Percentiles rank a stretch among this genome's conserved stretches.
Evolutionary conservation across 1,284 basidiomycete species (phyloP).

Genomic region (Leccinum fuscescens): DNA sequence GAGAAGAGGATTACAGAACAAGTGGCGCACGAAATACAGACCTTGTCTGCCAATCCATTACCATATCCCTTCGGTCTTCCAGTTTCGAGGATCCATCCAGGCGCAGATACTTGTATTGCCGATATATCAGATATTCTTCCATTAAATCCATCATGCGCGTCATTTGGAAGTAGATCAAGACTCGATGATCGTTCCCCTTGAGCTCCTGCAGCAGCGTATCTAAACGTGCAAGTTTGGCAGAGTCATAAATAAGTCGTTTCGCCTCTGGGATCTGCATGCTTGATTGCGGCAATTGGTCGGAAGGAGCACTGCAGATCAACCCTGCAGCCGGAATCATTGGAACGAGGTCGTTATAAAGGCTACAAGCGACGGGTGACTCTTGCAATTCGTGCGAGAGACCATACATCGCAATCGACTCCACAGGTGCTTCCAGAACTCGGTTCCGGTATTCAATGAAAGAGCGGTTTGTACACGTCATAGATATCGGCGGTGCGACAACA

Average conservation of each 20-base stretch:
- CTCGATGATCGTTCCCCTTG: slow-evolving; percentile 91
- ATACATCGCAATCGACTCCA: slow-evolving; percentile 78
- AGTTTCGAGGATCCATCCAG: slow-evolving; percentile 95
- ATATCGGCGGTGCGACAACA: slow-evolving; percentile 83
- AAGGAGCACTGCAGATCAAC: slow-evolving; percentile 65
- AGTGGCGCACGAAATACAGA: slow-evolving; percentile 38
- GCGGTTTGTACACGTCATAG: slow-evolving; percentile 73
- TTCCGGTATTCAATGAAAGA: slow-evolving; percentile 77
- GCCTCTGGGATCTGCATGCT: slow-evolving; percentile 94
- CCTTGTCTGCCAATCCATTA: slow-evolving; percentile 99
- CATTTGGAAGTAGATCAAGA: slow-evolving; percentile 99
- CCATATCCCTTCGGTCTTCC: slow-evolving; percentile 98
- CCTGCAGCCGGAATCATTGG: slow-evolving; percentile 71
- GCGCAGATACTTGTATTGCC: slow-evolving; percentile 97
- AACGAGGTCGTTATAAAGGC: slow-evolving; percentile 49
- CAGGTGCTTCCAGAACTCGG: slow-evolving; percentile 59
- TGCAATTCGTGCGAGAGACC: slow-evolving; percentile 75
- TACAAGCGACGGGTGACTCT: slow-evolving; percentile 60
- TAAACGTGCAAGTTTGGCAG: slow-evolving; percentile 91
- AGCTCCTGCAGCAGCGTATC: slow-evolving; percentile 89
- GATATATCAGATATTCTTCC: slow-evolving; percentile 97
- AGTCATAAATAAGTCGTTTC: slow-evolving; percentile 95
- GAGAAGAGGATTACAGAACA: slow-evolving; percentile 4
- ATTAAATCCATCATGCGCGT: slow-evolving; percentile 99
- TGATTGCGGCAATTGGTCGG: slow-evolving; percentile 78